These are phyloP conservation scores for Murraya koenigii DNA, from an alignment of 345 rosid species.

Conservation along the genomic window DNA sequence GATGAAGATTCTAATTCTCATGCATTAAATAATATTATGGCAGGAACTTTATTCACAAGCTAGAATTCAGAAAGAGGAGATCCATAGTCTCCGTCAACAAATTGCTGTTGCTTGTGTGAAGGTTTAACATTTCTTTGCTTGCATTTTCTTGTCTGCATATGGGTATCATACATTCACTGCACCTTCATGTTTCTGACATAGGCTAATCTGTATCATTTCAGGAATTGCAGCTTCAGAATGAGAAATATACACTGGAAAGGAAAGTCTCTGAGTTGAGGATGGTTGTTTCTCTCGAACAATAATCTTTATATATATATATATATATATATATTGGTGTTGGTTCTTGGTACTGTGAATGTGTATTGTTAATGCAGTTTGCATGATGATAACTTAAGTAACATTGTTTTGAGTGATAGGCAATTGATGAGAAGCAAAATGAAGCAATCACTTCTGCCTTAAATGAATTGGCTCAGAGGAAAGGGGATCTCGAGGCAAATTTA, in stretches of 20 bases:
- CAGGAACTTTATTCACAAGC: constrained; percentile 65
- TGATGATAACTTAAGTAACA: constrained; percentile 16
- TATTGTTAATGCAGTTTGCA: constrained; percentile 18
- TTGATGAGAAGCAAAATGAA: constrained; percentile 91
- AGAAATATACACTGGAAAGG: constrained; percentile 76
- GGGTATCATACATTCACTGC: neutral
- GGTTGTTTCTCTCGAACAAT: constrained; percentile 48
- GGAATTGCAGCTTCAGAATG: constrained; percentile 84
- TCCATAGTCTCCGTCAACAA: constrained; percentile 73
- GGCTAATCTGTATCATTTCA: constrained; percentile 32
- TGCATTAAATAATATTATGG: constrained; percentile 16
- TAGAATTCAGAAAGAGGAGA: constrained; percentile 70
- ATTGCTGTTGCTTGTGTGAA: constrained; percentile 67
- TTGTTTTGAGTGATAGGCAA: constrained; percentile 52
- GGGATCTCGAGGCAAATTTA: constrained; percentile 75
- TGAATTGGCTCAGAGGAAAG: constrained; percentile 74
- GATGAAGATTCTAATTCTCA: constrained; percentile 18
- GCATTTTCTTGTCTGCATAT: constrained; percentile 12
- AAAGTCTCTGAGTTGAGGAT: constrained; percentile 84
- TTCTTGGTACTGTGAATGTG: neutral
- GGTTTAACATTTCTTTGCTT: constrained; percentile 37
- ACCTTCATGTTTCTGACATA: constrained; percentile 13
- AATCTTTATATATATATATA: neutral
- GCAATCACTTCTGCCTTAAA: constrained; percentile 68
- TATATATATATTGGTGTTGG: neutral